phyloP scores from a whole-genome alignment of 2,329 filamentous ascomycete genomes.

The Rachicladosporium sp. region DNA sequence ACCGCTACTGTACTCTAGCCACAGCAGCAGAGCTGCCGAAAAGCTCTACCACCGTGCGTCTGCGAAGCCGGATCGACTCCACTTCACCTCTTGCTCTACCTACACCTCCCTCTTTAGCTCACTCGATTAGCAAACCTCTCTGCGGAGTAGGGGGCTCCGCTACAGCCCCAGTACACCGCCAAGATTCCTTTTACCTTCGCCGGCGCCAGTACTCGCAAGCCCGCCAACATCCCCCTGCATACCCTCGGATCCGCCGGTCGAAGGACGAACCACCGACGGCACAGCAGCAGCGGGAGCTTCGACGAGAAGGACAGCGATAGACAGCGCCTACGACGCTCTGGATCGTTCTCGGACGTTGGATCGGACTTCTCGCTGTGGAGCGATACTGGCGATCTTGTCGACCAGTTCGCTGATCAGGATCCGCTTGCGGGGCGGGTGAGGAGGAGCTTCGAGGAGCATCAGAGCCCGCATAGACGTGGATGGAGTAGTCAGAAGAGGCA shows the following conservation, averaged over 20 bases:
- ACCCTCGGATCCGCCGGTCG: constrained; percentile 45
- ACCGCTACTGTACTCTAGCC: too few relatives aligned
- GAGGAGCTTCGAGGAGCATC: constrained; percentile 51
- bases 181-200: constrained; percentile 57
- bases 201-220: constrained; percentile 49
- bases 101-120: too few relatives aligned
- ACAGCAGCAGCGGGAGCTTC: constrained; percentile 24
- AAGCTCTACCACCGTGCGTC: too few relatives aligned
- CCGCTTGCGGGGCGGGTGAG: constrained; percentile 60
- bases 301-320: constrained; percentile 39
- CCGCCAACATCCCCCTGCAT: constrained; percentile 80
- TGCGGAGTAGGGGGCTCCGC: constrained; percentile 2
- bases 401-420: constrained; percentile 76
- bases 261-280: constrained; percentile 26
- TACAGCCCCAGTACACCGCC: constrained; percentile 49
- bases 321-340: constrained; percentile 30
- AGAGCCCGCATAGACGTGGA: constrained; percentile 16
- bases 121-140: too few relatives aligned
- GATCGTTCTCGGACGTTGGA: constrained; percentile 25
- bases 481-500: constrained; percentile 7
- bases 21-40: too few relatives aligned
- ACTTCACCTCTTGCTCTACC: too few relatives aligned
- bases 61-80: too few relatives aligned
- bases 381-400: constrained; percentile 87
- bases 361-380: constrained; percentile 76